A percentile compares a stretch with the other conserved stretches of the same genome.
Evolutionary conservation across 2,329 filamentous ascomycete species (phyloP).

Genomic region (Beauveria caledonica): DNA sequence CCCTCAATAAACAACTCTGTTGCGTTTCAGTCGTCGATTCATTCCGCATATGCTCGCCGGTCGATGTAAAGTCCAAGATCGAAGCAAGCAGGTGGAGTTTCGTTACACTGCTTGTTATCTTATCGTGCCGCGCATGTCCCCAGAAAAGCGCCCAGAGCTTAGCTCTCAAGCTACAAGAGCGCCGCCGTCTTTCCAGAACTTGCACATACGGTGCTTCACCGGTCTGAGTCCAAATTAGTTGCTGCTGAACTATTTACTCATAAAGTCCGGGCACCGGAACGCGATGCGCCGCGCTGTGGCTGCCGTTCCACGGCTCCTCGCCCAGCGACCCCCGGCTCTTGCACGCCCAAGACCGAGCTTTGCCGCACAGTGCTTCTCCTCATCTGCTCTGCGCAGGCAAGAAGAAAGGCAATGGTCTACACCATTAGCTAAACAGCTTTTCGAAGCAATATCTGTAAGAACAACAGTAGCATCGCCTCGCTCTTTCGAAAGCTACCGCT

Average conservation of each 20-base stretch:
- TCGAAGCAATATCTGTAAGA: constrained; percentile 73
- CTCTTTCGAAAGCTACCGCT: background rate
- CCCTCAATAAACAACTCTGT: background rate
- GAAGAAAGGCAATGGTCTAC: constrained; percentile 73
- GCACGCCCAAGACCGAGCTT: background rate
- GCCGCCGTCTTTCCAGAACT: background rate
- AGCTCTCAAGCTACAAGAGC: constrained; percentile 3
- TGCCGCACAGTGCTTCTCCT: constrained; percentile 18
- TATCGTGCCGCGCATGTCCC: background rate
- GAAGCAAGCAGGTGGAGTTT: constrained; percentile 7
- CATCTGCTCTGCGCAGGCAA: constrained; percentile 15
- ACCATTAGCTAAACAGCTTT: constrained; percentile 78
- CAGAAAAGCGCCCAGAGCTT: background rate
- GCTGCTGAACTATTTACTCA: background rate
- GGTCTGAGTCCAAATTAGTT: background rate
- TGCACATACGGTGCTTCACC: background rate
- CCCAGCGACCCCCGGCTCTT: background rate
- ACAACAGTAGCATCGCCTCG: background rate
- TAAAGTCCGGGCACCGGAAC: background rate
- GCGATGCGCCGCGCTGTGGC: constrained; percentile 7
- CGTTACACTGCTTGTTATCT: background rate
- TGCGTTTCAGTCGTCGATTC: background rate
- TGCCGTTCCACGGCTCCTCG: constrained; percentile 8
- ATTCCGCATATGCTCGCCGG: background rate
- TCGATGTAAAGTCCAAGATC: background rate